These are phyloP conservation scores for Berberis thunbergii DNA, from an alignment of 164 flowering plant genomes.

Conservation along the genomic window DNA sequence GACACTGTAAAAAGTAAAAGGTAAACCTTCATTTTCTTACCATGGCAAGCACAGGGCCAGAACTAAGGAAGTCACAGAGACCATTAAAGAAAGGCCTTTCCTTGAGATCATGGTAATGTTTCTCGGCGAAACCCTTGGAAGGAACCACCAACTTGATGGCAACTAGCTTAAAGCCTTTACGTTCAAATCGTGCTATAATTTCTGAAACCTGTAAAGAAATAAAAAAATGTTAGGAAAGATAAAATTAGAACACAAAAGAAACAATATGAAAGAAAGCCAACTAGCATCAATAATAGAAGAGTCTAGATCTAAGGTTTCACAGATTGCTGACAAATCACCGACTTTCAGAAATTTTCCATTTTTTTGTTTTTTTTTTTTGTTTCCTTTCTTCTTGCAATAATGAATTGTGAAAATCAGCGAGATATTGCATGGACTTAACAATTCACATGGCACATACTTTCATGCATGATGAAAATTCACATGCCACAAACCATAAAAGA, in stretches of 20 bases:
- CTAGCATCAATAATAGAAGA: neutral
- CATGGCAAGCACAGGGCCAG: constrained; percentile 99
- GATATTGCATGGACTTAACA: no score
- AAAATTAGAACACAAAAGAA: neutral
- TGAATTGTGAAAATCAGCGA: no score
- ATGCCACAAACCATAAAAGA: no score
- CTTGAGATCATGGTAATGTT: constrained; percentile 92
- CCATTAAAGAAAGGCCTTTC: constrained; percentile 94
- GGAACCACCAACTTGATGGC: constrained; percentile 77
- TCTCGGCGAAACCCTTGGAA: constrained; percentile 82
- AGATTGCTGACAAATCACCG: no score
- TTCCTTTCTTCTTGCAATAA: no score
- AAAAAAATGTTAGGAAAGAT: neutral
- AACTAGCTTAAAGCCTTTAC: constrained; percentile 92
- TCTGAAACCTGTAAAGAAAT: constrained; percentile 56
- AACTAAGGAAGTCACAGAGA: constrained; percentile 89
- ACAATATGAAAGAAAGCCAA: neutral
- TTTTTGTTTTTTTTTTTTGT: no score
- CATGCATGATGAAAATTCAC: no score
- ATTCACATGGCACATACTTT: no score
- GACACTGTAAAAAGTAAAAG: neutral
- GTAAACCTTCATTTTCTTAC: constrained; percentile 24
- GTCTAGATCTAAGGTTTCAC: no score
- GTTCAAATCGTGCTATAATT: constrained; percentile 85
- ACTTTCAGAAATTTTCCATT: no score